Base-by-base conservation (phyloP, 2,329 filamentous ascomycete genomes). In the Neonectria sp. region DNA sequence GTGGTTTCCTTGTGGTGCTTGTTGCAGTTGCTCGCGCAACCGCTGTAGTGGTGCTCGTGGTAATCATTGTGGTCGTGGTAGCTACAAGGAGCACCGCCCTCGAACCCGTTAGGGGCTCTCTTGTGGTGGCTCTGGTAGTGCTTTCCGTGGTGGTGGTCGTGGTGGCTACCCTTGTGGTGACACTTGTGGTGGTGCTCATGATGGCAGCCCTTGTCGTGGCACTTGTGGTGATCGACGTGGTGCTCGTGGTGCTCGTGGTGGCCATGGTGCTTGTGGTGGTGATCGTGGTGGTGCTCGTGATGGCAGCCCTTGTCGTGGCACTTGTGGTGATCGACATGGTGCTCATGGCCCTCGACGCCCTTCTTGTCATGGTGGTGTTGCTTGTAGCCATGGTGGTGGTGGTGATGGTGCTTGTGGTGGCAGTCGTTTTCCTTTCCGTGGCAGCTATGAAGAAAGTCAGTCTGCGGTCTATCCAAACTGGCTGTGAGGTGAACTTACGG, bases 161-260 rank as follows among this genome's bases (percentile, higher is more conserved):
- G 63, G n/a, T 59, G 59, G 37, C 52, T 48, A n/a, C 46, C 55
- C 17, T 57, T 37, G n/a, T 53, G 8, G 55, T 65, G 61, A 21
- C 61, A 51, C 3, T 40, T 17, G 3, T 40, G 37, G 37, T 37
- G n/a, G 40, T 21, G n/a, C n/a, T 45, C 11, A 8, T 45, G 8
- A 8, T 45, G 40, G n/a, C 40, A 45, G 13, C 3, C 5, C 40
- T 45, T 45, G 40, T 45, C 6, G 48, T 37, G 17, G 45, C 12
- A 25, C 27, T 49, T n/a, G 7, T 31, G 43, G 15, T 55, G 15
- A 21, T 33, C 31, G 31, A 33, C 31, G 21, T 21, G 27, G 40
- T 45, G 9, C 40, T 11, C 13, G 11, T 35, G 11, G 37, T 45
- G 40, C 7, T 45, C 12, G n/a, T 45, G 40, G 15, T 40, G 37